These are phyloP conservation scores for Suhomyces canberraensis DNA, from an alignment of 805 yeast species.

Conservation along the genomic window DNA sequence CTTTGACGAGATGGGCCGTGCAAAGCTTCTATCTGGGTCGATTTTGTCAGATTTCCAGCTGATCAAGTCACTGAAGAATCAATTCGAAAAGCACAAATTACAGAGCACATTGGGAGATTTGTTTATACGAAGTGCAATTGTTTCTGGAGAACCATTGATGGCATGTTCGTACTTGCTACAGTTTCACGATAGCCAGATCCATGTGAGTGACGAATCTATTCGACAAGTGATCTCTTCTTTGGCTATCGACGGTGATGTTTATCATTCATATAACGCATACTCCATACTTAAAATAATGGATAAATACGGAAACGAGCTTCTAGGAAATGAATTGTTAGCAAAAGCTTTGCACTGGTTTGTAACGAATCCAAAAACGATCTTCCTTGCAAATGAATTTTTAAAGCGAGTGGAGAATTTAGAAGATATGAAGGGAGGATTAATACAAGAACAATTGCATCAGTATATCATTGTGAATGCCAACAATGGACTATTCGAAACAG, in stretches of 20 bases:
- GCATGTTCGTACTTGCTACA: constrained; percentile 17
- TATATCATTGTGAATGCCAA: background rate
- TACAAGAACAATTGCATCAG: background rate
- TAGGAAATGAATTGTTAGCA: constrained; percentile 1
- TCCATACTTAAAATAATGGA: constrained; percentile 8
- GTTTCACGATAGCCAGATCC: constrained; percentile 4
- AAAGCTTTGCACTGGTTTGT: constrained; percentile 4
- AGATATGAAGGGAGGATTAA: background rate
- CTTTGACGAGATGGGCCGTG: constrained; percentile 6
- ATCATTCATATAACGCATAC: constrained; percentile 6
- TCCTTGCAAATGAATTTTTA: constrained; percentile 8
- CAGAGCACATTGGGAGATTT: constrained; percentile 8
- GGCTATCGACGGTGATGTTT: constrained; percentile 6
- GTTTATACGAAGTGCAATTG: constrained; percentile 15
- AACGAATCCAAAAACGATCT: constrained; percentile 6
- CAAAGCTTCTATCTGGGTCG: background rate
- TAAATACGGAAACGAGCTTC: background rate
- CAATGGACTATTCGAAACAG: constrained; percentile 5
- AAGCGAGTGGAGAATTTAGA: background rate
- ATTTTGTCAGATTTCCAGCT: background rate
- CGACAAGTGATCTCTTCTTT: constrained; percentile 11
- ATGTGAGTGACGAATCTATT: constrained; percentile 1
- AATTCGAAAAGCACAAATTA: background rate
- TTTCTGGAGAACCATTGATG: constrained; percentile 21
- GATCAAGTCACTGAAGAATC: background rate